Evolutionary conservation across 805 yeast genomes (phyloP).

Genomic region (Blastobotrys muscicola): DNA sequence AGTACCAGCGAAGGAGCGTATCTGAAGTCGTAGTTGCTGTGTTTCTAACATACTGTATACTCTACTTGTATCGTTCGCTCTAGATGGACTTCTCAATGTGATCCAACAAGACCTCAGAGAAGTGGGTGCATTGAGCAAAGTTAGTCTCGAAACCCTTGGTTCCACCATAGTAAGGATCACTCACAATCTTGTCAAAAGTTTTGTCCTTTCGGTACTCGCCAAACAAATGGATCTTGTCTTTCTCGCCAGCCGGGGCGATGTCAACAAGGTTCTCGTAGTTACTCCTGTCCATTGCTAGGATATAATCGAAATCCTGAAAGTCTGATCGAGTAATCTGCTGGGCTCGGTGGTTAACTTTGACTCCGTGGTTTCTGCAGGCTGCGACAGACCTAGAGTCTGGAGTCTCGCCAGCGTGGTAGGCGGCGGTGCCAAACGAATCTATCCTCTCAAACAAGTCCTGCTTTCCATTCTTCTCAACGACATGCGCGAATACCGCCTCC

Average conservation of each 20-base stretch:
- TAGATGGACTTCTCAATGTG: background rate
- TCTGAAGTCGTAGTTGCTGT: no score
- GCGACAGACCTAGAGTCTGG: conserved; percentile 71
- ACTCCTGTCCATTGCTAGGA: conserved; percentile 47
- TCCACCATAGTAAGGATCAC: conserved; percentile 93
- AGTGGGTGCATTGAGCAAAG: conserved; percentile 64
- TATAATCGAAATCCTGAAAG: conserved; percentile 43
- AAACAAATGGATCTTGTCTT: conserved; percentile 38
- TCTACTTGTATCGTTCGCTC: background rate
- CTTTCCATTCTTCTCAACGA: conserved; percentile 44
- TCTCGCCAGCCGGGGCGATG: conserved; percentile 32
- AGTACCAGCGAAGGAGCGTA: no score
- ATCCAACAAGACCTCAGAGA: conserved; percentile 56
- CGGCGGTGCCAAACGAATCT: conserved; percentile 86
- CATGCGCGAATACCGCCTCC: conserved; percentile 75
- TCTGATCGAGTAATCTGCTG: conserved; percentile 74
- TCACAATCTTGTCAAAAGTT: conserved; percentile 48
- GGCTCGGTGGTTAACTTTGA: conserved; percentile 65
- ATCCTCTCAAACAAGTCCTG: conserved; percentile 40
- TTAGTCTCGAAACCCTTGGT: conserved; percentile 70
- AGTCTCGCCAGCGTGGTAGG: conserved; percentile 70
- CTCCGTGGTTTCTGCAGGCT: conserved; percentile 61
- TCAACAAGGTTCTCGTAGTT: conserved; percentile 36
- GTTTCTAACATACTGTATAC: no score
- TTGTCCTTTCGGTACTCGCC: conserved; percentile 68